Conservation (phyloP, 306 rosid genomes). For the Calophaca sinica region DNA sequence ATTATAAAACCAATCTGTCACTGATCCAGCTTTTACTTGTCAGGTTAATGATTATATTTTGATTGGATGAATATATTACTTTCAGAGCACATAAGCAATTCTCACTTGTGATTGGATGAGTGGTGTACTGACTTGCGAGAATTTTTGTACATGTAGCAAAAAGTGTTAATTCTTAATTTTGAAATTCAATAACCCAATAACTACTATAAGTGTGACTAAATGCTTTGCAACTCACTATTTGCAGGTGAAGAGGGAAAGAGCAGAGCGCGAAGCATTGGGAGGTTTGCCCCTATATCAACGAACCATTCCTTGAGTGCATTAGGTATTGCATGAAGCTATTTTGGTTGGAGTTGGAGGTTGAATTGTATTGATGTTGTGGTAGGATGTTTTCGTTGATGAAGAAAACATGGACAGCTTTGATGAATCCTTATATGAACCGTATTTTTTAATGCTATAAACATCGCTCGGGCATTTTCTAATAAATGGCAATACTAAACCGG, state of each 20-base stretch:
- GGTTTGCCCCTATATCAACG: conserved; percentile 92
- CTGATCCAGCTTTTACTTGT: no score
- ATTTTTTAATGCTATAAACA: conserved; percentile 41
- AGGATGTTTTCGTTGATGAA: conserved; percentile 49
- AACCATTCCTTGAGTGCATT: conserved; percentile 73
- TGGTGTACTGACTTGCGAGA: not conserved
- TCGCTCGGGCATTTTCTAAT: conserved; percentile 44
- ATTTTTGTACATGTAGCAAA: not conserved
- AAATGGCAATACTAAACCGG: conserved; percentile 46
- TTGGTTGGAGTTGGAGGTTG: conserved; percentile 50
- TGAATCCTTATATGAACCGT: conserved; percentile 45
- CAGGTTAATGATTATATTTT: no score
- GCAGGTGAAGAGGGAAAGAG: conserved; percentile 91
- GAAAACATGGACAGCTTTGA: conserved; percentile 48
- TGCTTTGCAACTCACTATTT: conserved; percentile 39
- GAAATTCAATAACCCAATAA: not conserved
- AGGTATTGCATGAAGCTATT: conserved; percentile 45
- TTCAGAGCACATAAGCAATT: not conserved
- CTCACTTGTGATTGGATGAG: not conserved
- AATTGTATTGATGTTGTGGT: conserved; percentile 48
- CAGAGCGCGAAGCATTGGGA: conserved; percentile 93
- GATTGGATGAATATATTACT: no score
- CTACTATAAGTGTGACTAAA: conserved; percentile 14
- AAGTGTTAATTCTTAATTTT: conserved; percentile 2
- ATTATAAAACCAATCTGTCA: conserved; percentile 9